Evolutionary conservation across 257 asterid genomes (phyloP), one percentile per base, ranked within the genome.

Genomic region (Fraxinus americana): DNA sequence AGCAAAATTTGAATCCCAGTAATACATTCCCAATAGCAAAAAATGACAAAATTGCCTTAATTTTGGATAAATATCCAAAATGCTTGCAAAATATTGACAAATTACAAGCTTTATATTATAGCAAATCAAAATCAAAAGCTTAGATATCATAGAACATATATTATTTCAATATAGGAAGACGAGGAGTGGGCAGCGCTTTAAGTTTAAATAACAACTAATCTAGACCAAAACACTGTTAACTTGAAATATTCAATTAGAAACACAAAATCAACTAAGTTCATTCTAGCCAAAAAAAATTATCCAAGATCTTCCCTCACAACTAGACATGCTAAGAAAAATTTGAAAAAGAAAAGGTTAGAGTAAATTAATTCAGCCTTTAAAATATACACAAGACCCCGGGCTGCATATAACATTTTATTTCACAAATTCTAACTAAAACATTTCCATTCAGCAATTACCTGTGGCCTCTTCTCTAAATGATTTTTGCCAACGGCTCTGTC

Each of bases 401-500:
- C 36, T 30, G 68, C 74, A 48, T 72, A 50, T 41, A 25, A 43
- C 13, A 21, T 74, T 27, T 10, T 30, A 59, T 14, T 36, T 34
- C 67, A 17, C 29, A 80, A 75, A 50, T 75, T 74, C 45, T 67
- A 78, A 78, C 73, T 32, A 12, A 8, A 59, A 59, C 29, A 70
- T 61, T 59, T 78, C 34, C 48, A 74, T 75, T 78, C 71, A 36
- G 63, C 63, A 32, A 78, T 76, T 75, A 92, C 98, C 97, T 79
- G 94, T 38, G 86, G 77, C 82, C 91, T 86, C 86, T 87, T 93
- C 29, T 89, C 93, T 48, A 82, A 85, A 50, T 77, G 78, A 74
- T 76, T 89, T 86, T 86, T 90, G 78, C 75, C 74, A 50, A 79
- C 79, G 57, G 91, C 74, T 88, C 90, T 94, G 80, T 92, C 94